These are phyloP conservation scores for Asterionellopsis glacialis DNA, from an alignment of 108 stramenopile species.

Conservation along the genomic window DNA sequence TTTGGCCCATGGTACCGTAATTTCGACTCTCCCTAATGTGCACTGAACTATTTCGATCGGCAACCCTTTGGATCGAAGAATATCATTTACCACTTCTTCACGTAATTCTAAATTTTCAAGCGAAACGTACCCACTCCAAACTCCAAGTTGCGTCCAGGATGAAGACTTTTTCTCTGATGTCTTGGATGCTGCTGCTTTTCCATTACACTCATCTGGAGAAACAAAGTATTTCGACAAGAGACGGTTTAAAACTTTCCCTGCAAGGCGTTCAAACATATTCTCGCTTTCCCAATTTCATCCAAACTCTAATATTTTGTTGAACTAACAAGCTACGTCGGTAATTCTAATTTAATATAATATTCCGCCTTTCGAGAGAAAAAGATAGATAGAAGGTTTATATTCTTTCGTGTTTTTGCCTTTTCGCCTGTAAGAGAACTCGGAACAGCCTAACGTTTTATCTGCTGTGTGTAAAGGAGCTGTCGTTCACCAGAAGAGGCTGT, in stretches of 20 bases:
- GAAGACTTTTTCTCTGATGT: conserved; percentile 18
- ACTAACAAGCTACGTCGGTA: too few species aligned
- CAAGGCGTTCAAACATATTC: conserved; percentile 56
- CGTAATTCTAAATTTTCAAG: conserved; percentile 40
- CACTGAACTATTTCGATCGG: conserved; percentile 51
- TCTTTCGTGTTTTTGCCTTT: too few species aligned
- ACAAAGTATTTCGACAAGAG: conserved; percentile 62
- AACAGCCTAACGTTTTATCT: too few species aligned
- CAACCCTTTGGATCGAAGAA: conserved; percentile 31
- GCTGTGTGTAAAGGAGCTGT: too few species aligned
- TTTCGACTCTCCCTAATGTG: conserved; percentile 35
- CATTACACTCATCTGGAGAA: conserved; percentile 7
- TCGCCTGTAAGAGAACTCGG: too few species aligned
- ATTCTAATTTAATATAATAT: too few species aligned
- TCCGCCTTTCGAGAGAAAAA: too few species aligned
- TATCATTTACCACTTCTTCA: conserved; percentile 36
- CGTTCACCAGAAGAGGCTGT: too few species aligned
- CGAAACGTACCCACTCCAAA: conserved; percentile 65
- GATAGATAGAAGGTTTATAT: too few species aligned
- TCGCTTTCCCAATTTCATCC: too few species aligned
- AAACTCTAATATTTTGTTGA: too few species aligned
- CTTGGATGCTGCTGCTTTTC: neutral
- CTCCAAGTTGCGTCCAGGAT: conserved; percentile 32
- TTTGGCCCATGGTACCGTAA: conserved; percentile 64
- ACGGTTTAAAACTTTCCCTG: conserved; percentile 34